Evolutionary conservation across 2,329 filamentous ascomycete species (phyloP).

Genomic region (Trichophyton benhamiae): DNA sequence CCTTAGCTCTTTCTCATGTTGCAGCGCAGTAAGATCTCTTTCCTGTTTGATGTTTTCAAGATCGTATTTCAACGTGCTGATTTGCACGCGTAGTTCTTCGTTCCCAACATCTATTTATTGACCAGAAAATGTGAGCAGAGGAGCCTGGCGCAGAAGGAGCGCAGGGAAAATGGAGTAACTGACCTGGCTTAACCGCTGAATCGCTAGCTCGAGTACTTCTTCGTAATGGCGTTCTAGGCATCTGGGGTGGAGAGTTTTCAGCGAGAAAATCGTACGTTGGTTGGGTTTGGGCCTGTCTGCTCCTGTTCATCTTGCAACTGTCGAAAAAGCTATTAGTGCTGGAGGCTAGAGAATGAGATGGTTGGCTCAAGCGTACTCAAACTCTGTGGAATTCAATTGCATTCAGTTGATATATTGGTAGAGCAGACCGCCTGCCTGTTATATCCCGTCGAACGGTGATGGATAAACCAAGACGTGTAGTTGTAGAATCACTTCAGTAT

Average conservation of each 20-base stretch:
- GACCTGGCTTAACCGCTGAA: slow-evolving; percentile 26
- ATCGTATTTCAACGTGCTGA: slow-evolving; percentile 79
- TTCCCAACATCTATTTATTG: slow-evolving; percentile 35
- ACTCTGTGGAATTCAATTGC: neutral
- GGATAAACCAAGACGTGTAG: neutral
- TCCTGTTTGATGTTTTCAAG: slow-evolving; percentile 80
- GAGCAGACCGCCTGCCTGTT: neutral
- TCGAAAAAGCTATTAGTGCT: neutral
- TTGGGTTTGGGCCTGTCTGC: slow-evolving; percentile 36
- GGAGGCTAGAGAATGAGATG: neutral
- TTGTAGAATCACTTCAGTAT: neutral
- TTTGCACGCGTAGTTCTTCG: slow-evolving; percentile 77
- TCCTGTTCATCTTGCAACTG: slow-evolving; percentile 23
- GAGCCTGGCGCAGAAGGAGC: neutral
- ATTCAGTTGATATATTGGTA: neutral
- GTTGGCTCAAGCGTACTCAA: neutral
- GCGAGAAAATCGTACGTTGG: slow-evolving; percentile 50
- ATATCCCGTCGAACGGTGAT: neutral
- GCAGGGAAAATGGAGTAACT: slow-evolving; percentile 7
- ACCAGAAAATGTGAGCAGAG: neutral
- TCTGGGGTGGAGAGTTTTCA: slow-evolving; percentile 33
- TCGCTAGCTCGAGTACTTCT: slow-evolving; percentile 27
- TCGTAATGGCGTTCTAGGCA: slow-evolving; percentile 25
- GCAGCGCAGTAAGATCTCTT: slow-evolving; percentile 63
- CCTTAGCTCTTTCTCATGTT: slow-evolving; percentile 72